Evolutionary conservation across 164 flowering plant genomes (phyloP).

Genomic region (Aristolochia californica): DNA sequence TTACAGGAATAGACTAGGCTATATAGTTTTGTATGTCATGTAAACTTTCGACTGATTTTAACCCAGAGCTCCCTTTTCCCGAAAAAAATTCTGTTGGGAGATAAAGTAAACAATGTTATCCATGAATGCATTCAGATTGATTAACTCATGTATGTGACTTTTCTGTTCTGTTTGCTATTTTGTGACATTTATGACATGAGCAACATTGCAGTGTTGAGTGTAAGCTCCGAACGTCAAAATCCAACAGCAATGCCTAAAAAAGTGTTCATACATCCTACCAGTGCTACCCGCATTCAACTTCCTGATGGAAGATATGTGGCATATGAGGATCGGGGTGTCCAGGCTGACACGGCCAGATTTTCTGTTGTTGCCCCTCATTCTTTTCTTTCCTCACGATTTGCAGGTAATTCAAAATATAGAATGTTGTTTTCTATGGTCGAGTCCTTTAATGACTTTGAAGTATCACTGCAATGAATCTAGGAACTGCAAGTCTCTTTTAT

Average conservation of each 20-base stretch:
- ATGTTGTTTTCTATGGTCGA: neutral
- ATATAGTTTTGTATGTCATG: neutral
- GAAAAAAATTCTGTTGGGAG: too few relatives aligned
- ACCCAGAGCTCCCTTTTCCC: neutral
- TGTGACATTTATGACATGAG: neutral
- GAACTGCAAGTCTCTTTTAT: neutral
- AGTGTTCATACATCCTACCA: slow-evolving; percentile 49
- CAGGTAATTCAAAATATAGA: slow-evolving; percentile 35
- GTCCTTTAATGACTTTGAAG: neutral
- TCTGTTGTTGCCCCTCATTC: slow-evolving; percentile 63
- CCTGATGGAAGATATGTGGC: slow-evolving; percentile 88
- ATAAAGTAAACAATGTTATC: too few relatives aligned
- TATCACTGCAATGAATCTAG: neutral
- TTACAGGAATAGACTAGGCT: neutral
- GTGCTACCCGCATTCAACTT: slow-evolving; percentile 59
- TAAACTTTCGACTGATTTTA: neutral
- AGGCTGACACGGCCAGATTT: slow-evolving; percentile 62
- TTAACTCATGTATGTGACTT: too few relatives aligned
- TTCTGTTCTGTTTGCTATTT: too few relatives aligned
- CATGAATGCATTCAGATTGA: too few relatives aligned
- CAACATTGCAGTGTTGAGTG: slow-evolving; percentile 44
- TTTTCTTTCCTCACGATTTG: slow-evolving; percentile 84
- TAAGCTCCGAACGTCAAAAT: slow-evolving; percentile 23
- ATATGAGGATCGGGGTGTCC: slow-evolving; percentile 67
- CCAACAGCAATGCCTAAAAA: slow-evolving; percentile 32